phyloP scores from a whole-genome alignment of 2,329 filamentous ascomycete species.

The Xylariales sp. region DNA sequence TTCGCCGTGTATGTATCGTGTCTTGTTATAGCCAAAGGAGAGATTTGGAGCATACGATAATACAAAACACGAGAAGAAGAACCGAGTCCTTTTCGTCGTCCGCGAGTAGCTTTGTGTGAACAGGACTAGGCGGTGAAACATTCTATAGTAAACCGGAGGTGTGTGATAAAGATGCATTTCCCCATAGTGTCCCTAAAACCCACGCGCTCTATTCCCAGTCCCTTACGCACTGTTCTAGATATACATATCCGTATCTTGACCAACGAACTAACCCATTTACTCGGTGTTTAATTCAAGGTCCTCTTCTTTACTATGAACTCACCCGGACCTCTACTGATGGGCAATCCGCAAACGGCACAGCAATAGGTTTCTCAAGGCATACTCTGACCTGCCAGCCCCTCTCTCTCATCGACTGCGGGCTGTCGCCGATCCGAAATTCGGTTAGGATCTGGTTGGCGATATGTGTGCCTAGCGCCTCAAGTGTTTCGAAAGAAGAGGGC shows the following conservation, averaged over 20 bases:
- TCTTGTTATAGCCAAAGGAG: background rate
- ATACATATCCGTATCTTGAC: background rate
- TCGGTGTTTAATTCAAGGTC: background rate
- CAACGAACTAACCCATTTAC: background rate
- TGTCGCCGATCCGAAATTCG: conserved; percentile 53
- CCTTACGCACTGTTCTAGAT: background rate
- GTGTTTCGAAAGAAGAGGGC: conserved; percentile 69
- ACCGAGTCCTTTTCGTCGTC: too few species aligned
- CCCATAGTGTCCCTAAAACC: too few species aligned
- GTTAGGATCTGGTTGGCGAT: conserved; percentile 60
- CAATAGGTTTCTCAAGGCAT: conserved; percentile 76
- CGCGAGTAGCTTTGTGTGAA: background rate
- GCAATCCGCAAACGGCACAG: conserved; percentile 77
- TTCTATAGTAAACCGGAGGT: background rate
- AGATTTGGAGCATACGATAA: background rate
- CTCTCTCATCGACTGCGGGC: conserved; percentile 52
- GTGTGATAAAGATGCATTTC: background rate
- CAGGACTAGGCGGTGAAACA: background rate
- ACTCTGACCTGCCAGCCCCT: conserved; percentile 67
- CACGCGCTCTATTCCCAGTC: background rate
- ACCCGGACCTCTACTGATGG: conserved; percentile 71
- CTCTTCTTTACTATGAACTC: conserved; percentile 39
- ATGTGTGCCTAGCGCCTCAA: conserved; percentile 69
- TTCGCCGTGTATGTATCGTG: background rate
- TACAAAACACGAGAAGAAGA: background rate